phyloP scores from a whole-genome alignment of 352 stramenopile species.

The Pythium volutum region DNA sequence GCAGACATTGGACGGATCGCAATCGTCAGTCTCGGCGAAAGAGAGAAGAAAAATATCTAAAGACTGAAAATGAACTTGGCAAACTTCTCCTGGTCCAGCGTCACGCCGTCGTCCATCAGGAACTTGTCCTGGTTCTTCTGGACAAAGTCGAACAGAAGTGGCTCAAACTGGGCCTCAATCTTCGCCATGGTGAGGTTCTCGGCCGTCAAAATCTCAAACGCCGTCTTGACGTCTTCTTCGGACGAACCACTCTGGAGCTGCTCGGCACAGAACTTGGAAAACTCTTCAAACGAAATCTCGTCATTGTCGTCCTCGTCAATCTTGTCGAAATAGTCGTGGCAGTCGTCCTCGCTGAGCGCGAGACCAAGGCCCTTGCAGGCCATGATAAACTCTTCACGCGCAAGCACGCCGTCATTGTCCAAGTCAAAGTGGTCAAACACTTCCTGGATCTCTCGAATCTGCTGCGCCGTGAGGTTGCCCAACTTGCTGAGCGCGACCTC shows the following conservation, averaged over 20 bases:
- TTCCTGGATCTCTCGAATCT: constrained; percentile 87
- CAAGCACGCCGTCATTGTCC: constrained; percentile 82
- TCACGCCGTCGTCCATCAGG: constrained; percentile 48
- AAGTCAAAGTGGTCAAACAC: constrained; percentile 91
- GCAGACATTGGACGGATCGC: too few relatives aligned
- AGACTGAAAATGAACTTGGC: constrained; percentile 78
- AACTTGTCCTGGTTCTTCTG: constrained; percentile 65
- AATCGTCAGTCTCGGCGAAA: too few relatives aligned
- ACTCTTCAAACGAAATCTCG: constrained; percentile 83
- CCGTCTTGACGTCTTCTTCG: constrained; percentile 75
- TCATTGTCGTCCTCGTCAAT: constrained; percentile 81
- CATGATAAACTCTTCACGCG: constrained; percentile 90
- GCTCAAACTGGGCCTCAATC: constrained; percentile 82
- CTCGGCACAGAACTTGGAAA: constrained; percentile 85
- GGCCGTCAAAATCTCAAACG: constrained; percentile 74
- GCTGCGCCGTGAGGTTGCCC: constrained; percentile 76
- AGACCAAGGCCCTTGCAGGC: constrained; percentile 87
- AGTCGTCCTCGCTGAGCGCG: constrained; percentile 84
- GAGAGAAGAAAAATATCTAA: constrained; percentile 29
- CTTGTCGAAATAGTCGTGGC: constrained; percentile 87
- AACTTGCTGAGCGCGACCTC: constrained; percentile 82
- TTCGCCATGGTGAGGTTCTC: constrained; percentile 75
- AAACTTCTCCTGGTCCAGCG: constrained; percentile 75
- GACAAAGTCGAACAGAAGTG: constrained; percentile 71
- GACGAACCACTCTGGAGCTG: constrained; percentile 86